Evolutionary conservation across 2,329 filamentous ascomycete genomes (phyloP), one percentile per base, ranked within the genome.

Genomic region (Trichoderma lentiforme): DNA sequence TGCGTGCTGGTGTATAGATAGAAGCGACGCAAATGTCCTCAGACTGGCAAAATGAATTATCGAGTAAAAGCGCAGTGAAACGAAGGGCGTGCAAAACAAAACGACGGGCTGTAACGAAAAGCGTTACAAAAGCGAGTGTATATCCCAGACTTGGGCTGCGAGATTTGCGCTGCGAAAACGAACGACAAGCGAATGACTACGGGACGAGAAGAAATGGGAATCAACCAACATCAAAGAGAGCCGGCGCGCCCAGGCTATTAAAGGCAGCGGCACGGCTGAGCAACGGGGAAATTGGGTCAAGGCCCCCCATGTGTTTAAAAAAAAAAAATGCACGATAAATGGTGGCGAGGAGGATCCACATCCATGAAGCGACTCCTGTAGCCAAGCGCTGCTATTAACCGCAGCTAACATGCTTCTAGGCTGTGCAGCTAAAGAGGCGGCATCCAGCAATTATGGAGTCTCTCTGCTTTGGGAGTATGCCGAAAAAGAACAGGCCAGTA

Each of bases 281-380:
- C 28, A 57, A 57, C 3, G 34, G 36, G 66, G 57, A 62, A 70
- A 61, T 70, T 70, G 43, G 57, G 39, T 43, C 66, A 24, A 62
- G 66, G 43, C 28, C 18, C 53, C 47, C 56, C 56, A 26, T 68
- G 65, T 43, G 26, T 30, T 21, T 39, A 30, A 43, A 28, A 32
- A 30, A 28, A 32, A 30, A 39, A 34, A 60, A n/a, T 39, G 53
- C 24, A 34, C 65, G 65, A 68, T 32, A 21, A 4, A 60, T 58
- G 36, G 65, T 30, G 65, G 36, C 66, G 53, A 61, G 34, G 28
- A 69, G 65, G 66, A 61, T 69, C 66, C 66, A 69, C 66, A 68
- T 24, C 65, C 66, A 61, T 60, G 56, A 61, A 24, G n/a, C 66
- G 28, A 53, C 36, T 14, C 56, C 21, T 28, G 26, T 18, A 14